Evolutionary conservation across 768 basidiomycete species (phyloP).

Genomic region (Trametes gibbosa): DNA sequence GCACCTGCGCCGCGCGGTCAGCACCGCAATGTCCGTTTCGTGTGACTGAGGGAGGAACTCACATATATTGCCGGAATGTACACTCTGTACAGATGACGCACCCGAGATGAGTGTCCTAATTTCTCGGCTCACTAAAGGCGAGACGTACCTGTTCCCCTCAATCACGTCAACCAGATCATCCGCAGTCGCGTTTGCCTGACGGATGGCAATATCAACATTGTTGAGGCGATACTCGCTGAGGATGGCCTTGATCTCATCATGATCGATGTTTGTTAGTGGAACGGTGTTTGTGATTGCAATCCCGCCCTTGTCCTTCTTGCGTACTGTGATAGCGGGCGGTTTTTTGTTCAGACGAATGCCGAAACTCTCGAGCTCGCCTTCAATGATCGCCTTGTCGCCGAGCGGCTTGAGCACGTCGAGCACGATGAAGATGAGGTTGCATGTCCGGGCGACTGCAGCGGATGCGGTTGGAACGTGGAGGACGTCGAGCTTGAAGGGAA

Average conservation of each 20-base stretch:
- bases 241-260: constrained; percentile 94
- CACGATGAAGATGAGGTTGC: constrained; percentile 97
- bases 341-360: constrained; percentile 95
- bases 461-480: neutral
- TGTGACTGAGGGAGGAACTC: constrained; percentile 26
- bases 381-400: constrained; percentile 89
- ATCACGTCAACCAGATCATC: constrained; percentile 98
- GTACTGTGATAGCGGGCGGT: constrained; percentile 81
- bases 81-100: constrained; percentile 47
- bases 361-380: constrained; percentile 94
- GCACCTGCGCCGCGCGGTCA: constrained; percentile 8
- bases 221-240: constrained; percentile 88
- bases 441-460: constrained; percentile 92
- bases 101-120: neutral
- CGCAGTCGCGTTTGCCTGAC: constrained; percentile 86
- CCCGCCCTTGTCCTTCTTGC: constrained; percentile 88
- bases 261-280: constrained; percentile 91
- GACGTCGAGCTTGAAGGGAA: neutral
- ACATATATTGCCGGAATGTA: constrained; percentile 94
- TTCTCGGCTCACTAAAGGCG: neutral
- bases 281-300: constrained; percentile 96
- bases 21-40: neutral
- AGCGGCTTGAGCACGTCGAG: constrained; percentile 98
- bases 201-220: constrained; percentile 90
- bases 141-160: constrained; percentile 83